Base-by-base conservation (phyloP, 2,329 filamentous ascomycete genomes). In the Botrytis tulipae region DNA sequence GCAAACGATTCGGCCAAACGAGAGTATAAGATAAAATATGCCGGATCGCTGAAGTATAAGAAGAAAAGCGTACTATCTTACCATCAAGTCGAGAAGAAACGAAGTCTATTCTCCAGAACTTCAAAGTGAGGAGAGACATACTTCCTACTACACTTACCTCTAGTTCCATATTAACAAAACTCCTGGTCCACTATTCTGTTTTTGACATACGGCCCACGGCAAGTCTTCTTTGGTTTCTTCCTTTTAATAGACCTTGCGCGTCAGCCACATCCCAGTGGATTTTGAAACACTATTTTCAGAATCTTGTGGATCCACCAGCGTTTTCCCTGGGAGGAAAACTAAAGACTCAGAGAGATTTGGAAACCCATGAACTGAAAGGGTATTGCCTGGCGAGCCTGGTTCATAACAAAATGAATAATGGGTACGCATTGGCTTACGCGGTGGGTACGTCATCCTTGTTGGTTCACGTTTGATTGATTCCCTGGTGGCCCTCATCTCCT, bases 401-500 rank as follows among this genome's bases (percentile, higher is more conserved):
- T 54, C 65, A 57, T 32, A 32, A 42, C 51, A 16, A 72, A 68
- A 72, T 68, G 40, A 68, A 72, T 68, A 72, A 72, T 68, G 70
- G 61, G 40, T 48, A 60, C 70, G 46, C 40, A 67, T 72, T 71
- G 51, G 70, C 62, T 72, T 72, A 68, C 70, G 70, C 29, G 35
- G 60, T 65, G 59, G 60, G 8, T 66, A 10, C 51, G 62, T 68
- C 62, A 72, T 60, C 70, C 70, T 72, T 72, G 70, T 72, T 68
- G 70, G 37, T 14, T 71, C 46, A 46, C 37, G 18, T 70, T 70
- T 51, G 32, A 46, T 46, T 46, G 57, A 51, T 63, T 16, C 25
- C 10, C 62, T 32, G 42, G 42, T 54, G 40, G 7, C n/a, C 62
- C 62, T 72, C 70, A 72, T 72, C 62, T 72, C 62, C 70, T 25